Evolutionary conservation across 441 rosid genomes (phyloP).

Genomic region (Euphorbia schlechtendalii): DNA sequence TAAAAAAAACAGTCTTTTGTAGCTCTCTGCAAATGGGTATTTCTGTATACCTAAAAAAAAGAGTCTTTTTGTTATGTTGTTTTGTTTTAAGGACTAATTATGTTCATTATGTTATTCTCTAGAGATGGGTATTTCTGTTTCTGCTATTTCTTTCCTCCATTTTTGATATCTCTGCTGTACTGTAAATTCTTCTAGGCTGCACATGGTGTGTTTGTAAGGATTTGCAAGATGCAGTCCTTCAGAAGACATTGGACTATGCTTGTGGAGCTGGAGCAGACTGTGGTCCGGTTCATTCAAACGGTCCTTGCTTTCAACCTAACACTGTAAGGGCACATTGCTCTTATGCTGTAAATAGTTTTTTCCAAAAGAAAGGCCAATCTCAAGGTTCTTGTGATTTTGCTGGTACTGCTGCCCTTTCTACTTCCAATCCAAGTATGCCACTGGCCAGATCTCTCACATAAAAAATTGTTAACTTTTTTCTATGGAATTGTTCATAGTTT

Average conservation of each 20-base stretch:
- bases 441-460: neutral
- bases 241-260: constrained; percentile 78
- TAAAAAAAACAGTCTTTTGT: neutral
- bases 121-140: neutral
- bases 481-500: neutral
- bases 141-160: neutral
- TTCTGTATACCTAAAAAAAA: too few relatives aligned
- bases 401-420: constrained; percentile 47
- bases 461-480: neutral
- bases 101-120: neutral
- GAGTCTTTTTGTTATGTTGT: neutral
- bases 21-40: too few relatives aligned
- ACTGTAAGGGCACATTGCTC: constrained; percentile 69
- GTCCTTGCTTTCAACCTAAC: constrained; percentile 75
- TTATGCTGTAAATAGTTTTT: constrained; percentile 89
- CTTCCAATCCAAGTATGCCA: constrained; percentile 65
- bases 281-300: constrained; percentile 40
- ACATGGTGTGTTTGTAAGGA: constrained; percentile 84
- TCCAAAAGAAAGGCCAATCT: constrained; percentile 61
- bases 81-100: neutral
- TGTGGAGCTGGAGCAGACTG: constrained; percentile 99
- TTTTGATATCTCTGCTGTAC: neutral
- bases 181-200: constrained; percentile 9
- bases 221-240: constrained; percentile 42
- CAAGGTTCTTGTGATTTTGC: constrained; percentile 62